Evolutionary conservation across 768 basidiomycete species (phyloP).

Genomic region (Tylopilus balloui): DNA sequence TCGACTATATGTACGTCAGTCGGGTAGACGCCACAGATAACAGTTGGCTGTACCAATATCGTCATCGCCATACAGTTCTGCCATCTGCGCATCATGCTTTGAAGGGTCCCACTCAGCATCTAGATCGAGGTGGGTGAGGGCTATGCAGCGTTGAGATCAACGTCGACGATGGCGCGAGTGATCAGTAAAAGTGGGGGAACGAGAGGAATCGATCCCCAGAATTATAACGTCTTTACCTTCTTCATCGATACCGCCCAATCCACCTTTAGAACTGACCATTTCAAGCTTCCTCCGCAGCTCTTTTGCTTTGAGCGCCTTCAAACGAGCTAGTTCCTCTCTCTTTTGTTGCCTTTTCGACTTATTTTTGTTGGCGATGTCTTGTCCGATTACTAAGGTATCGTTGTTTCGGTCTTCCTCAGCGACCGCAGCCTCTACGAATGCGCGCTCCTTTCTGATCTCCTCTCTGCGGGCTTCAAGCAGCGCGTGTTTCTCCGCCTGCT

Average conservation of each 20-base stretch:
- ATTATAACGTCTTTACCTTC: conserved; percentile 21
- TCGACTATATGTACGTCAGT: conserved; percentile 13
- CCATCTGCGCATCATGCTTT: conserved; percentile 81
- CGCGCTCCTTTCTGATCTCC: conserved; percentile 70
- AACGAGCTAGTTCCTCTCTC: conserved; percentile 73
- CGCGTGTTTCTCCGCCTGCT: conserved; percentile 57
- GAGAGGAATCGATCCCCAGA: background rate
- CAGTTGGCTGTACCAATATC: conserved; percentile 30
- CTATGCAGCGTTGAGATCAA: conserved; percentile 30
- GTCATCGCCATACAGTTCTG: conserved; percentile 59
- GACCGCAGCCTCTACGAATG: conserved; percentile 58
- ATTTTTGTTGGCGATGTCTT: conserved; percentile 62
- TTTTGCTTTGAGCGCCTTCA: conserved; percentile 82
- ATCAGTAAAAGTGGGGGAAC: background rate
- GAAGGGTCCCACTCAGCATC: conserved; percentile 93
- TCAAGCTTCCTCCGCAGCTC: conserved; percentile 77
- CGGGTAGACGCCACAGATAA: background rate
- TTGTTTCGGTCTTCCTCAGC: conserved; percentile 68
- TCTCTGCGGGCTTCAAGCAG: conserved; percentile 82
- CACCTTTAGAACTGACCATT: conserved; percentile 66
- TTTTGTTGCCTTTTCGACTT: conserved; percentile 20
- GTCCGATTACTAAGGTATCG: conserved; percentile 11
- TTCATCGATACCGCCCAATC: conserved; percentile 34
- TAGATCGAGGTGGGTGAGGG: conserved; percentile 68
- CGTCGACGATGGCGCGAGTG: background rate